phyloP scores from a whole-genome alignment of 345 rosid genomes.

The Pugionium dolabratum region DNA sequence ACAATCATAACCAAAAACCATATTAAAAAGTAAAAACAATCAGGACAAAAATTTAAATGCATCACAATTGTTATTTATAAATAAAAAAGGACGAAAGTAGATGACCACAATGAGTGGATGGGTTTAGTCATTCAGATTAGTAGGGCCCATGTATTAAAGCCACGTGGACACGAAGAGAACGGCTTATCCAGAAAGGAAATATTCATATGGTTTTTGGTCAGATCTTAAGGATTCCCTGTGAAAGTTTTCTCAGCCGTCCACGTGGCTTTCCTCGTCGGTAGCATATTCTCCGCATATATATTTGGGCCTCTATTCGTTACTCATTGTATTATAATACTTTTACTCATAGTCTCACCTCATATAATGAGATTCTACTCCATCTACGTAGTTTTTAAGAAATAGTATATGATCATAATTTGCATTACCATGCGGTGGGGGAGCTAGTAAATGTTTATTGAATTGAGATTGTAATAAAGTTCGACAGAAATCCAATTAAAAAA shows the following conservation, averaged over 20 bases:
- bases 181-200: conserved; percentile 35
- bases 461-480: not conserved
- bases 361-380: not conserved
- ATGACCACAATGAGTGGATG: conserved; percentile 34
- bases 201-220: conserved; percentile 5
- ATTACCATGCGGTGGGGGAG: too few species aligned
- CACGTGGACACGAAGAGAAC: conserved; percentile 35
- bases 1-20: too few species aligned
- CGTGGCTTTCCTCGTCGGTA: conserved; percentile 36
- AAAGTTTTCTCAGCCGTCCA: conserved; percentile 22
- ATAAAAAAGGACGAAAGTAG: conserved; percentile 10
- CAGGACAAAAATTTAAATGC: too few species aligned
- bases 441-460: not conserved
- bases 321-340: conserved; percentile 12
- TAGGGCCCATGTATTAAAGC: conserved; percentile 27
- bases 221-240: conserved; percentile 27
- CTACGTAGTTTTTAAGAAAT: not conserved
- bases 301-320: not conserved
- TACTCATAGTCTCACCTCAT: conserved; percentile 11
- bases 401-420: not conserved
- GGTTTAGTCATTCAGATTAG: conserved; percentile 34
- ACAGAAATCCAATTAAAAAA: too few species aligned
- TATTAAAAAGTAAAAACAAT: too few species aligned
- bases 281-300: conserved; percentile 30
- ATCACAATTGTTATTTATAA: too few species aligned